These are phyloP conservation scores for Pseudogymnoascus sp. DNA, from an alignment of 2,329 filamentous ascomycete species.

Conservation along the genomic window DNA sequence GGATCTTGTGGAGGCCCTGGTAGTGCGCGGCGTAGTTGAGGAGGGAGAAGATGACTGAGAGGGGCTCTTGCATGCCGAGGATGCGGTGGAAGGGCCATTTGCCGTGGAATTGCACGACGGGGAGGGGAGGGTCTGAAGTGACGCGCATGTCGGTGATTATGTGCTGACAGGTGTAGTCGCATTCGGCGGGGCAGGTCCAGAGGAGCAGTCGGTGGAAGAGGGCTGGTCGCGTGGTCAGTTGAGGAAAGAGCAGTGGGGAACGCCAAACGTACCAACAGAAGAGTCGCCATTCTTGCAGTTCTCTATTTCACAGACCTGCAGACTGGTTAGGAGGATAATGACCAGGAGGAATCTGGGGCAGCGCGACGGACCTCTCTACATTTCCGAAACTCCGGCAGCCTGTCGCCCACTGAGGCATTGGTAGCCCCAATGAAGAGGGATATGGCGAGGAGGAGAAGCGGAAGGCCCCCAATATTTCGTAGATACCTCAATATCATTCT, in stretches of 20 bases:
- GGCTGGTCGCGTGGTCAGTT: slow-evolving; percentile 42
- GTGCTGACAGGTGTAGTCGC: slow-evolving; percentile 97
- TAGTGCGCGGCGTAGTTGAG: slow-evolving; percentile 85
- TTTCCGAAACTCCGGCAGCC: slow-evolving; percentile 75
- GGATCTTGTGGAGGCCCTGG: slow-evolving; percentile 64
- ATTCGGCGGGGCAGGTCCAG: slow-evolving; percentile 89
- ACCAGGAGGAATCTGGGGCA: not conserved
- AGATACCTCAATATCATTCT: slow-evolving; percentile 19
- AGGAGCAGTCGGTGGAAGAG: slow-evolving; percentile 74
- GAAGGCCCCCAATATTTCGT: not conserved
- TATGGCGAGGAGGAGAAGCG: slow-evolving; percentile 12
- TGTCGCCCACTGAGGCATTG: slow-evolving; percentile 72
- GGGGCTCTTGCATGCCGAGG: slow-evolving; percentile 89
- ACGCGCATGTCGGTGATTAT: slow-evolving; percentile 70
- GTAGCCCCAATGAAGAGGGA: slow-evolving; percentile 33
- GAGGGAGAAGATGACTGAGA: slow-evolving; percentile 85
- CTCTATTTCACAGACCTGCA: slow-evolving; percentile 66
- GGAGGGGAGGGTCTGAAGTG: slow-evolving; percentile 43
- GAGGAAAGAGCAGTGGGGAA: slow-evolving; percentile 13
- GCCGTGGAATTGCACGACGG: slow-evolving; percentile 87
- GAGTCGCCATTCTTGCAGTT: slow-evolving; percentile 66
- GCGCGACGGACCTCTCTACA: slow-evolving; percentile 63
- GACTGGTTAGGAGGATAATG: not conserved
- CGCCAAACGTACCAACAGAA: slow-evolving; percentile 55
- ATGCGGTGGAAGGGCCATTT: slow-evolving; percentile 97